phyloP scores from a whole-genome alignment of 2,329 filamentous ascomycete species.

The Fusarium brevicatenulatum region DNA sequence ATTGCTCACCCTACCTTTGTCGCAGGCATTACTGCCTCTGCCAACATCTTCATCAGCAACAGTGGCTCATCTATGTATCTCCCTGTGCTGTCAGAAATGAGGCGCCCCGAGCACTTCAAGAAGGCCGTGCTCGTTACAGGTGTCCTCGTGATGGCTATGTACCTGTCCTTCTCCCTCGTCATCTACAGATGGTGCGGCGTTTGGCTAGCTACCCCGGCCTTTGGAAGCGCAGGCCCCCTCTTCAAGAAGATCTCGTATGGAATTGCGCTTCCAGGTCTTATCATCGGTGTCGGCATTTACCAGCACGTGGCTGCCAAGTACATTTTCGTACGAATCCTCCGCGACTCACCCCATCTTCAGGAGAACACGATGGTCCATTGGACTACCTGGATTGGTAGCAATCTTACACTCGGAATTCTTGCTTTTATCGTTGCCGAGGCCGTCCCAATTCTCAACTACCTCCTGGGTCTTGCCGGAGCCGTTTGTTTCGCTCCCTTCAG shows the following conservation, averaged over 20 bases:
- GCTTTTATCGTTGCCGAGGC: slow-evolving; percentile 1
- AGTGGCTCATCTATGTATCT: slow-evolving; percentile 51
- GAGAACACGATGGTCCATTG: neutral
- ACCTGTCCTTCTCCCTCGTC: neutral
- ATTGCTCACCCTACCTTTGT: neutral
- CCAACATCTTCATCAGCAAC: slow-evolving; percentile 57
- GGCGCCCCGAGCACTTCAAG: neutral
- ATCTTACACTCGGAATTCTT: neutral
- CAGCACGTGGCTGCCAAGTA: neutral
- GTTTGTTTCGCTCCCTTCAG: neutral
- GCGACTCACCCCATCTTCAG: neutral
- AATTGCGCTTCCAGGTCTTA: neutral
- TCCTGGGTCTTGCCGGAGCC: neutral
- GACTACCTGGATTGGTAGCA: neutral
- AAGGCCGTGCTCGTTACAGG: neutral
- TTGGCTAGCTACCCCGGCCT: neutral
- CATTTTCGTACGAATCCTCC: neutral
- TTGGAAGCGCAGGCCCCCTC: neutral
- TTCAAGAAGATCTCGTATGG: slow-evolving; percentile 3
- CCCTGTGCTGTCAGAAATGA: slow-evolving; percentile 66
- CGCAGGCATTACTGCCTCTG: neutral
- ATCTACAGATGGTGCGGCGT: slow-evolving; percentile 5
- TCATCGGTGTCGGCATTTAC: slow-evolving; percentile 1
- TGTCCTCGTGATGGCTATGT: neutral
- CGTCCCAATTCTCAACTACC: neutral